Conservation (phyloP, 352 stramenopile genomes). For the Pythium sp. region DNA sequence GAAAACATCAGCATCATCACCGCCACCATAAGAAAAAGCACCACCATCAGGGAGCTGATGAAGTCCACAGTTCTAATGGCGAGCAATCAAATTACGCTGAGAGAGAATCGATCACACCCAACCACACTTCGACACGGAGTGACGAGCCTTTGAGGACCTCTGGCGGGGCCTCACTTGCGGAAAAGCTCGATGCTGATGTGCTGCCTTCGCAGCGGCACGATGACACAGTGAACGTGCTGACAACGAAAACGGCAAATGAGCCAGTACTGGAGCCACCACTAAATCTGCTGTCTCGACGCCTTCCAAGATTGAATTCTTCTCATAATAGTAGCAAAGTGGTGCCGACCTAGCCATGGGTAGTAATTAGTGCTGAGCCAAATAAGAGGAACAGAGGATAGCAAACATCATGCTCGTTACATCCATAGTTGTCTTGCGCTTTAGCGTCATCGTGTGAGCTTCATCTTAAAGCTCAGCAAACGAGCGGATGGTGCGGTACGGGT, state of each 20-base stretch:
- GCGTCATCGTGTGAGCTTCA: neutral
- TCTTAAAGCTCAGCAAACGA: slow-evolving; percentile 60
- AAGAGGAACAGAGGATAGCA: neutral
- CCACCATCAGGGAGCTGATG: neutral
- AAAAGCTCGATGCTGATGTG: neutral
- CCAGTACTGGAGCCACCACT: slow-evolving; percentile 3
- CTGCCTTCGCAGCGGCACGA: neutral
- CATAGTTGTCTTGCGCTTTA: neutral
- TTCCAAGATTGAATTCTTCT: slow-evolving; percentile 2
- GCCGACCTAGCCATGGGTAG: slow-evolving; percentile 9
- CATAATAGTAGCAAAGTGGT: slow-evolving; percentile 18
- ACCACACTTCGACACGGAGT: neutral
- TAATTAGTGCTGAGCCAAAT: neutral
- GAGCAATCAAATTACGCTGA: neutral
- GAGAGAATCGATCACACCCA: neutral
- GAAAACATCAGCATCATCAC: neutral
- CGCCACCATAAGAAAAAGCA: slow-evolving; percentile 10
- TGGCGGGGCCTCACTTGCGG: neutral
- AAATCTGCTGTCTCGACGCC: neutral
- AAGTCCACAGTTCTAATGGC: neutral
- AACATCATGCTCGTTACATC: slow-evolving; percentile 6
- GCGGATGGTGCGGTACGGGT: slow-evolving; percentile 50
- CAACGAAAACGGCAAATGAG: slow-evolving; percentile 5
- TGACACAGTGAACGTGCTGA: neutral
- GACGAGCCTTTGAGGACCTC: neutral